These are phyloP conservation scores for Stygiomarasmius scandens DNA, from an alignment of 1,284 basidiomycete genomes.

Conservation along the genomic window DNA sequence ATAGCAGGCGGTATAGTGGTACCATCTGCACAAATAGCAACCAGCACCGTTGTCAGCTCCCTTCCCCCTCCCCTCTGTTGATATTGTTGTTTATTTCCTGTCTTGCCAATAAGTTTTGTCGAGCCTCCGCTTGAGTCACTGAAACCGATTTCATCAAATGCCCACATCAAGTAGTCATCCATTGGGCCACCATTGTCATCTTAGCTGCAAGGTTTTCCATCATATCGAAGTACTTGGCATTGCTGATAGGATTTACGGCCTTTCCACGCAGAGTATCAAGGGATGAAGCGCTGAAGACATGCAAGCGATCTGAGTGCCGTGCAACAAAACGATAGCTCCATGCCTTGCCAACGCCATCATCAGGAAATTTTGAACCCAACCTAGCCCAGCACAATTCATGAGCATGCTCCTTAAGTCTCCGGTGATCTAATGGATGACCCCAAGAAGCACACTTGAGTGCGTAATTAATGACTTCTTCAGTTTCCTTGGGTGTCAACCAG, in stretches of 20 bases:
- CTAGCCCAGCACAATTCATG: slow-evolving; percentile 30
- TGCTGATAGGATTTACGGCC: slow-evolving; percentile 38
- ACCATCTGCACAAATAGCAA: slow-evolving; percentile 41
- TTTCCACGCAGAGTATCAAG: slow-evolving; percentile 33
- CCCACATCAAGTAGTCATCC: background rate
- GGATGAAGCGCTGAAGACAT: slow-evolving; percentile 26
- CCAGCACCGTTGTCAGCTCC: slow-evolving; percentile 43
- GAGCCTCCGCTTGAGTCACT: slow-evolving; percentile 5
- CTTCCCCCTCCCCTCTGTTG: slow-evolving; percentile 31
- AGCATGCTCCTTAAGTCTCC: slow-evolving; percentile 32
- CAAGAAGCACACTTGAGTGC: slow-evolving; percentile 25
- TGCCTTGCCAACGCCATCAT: slow-evolving; percentile 34
- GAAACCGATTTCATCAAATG: background rate
- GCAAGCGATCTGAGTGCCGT: slow-evolving; percentile 31
- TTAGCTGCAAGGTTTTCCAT: background rate
- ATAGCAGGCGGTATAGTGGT: slow-evolving; percentile 30
- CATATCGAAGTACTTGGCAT: slow-evolving; percentile 31
- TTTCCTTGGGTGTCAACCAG: slow-evolving; percentile 29
- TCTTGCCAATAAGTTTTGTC: slow-evolving; percentile 31
- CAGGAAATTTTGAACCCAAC: slow-evolving; percentile 31
- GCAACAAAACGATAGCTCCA: slow-evolving; percentile 39
- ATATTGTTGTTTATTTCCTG: slow-evolving; percentile 30
- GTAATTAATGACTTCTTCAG: slow-evolving; percentile 27
- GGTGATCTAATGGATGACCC: slow-evolving; percentile 34
- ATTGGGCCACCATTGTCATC: background rate